These are phyloP conservation scores for Bisporella sp. DNA, from an alignment of 2,329 filamentous ascomycete species.

Conservation along the genomic window DNA sequence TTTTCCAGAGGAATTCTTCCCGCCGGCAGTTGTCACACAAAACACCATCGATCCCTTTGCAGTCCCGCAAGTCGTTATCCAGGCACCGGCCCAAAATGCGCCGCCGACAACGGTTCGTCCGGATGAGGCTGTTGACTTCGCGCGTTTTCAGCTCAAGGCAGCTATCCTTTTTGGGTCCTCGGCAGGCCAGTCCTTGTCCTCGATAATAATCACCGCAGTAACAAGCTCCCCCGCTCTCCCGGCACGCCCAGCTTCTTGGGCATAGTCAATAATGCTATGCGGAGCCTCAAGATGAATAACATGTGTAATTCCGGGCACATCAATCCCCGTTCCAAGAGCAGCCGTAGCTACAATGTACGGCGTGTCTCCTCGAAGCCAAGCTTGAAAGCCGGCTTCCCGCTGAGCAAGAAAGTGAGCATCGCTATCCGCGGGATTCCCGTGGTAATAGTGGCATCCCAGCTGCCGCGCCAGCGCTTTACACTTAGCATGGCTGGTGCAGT, in stretches of 20 bases:
- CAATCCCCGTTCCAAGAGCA: constrained; percentile 7
- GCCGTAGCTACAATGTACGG: constrained; percentile 4
- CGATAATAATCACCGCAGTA: not conserved
- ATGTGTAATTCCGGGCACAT: constrained; percentile 5
- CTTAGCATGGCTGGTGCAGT: constrained; percentile 1
- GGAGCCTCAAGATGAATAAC: constrained; percentile 6
- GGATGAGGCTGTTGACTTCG: not conserved
- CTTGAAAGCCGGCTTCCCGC: not conserved
- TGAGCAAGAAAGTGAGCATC: not conserved
- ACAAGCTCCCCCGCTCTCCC: constrained; percentile 5
- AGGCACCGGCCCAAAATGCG: not conserved
- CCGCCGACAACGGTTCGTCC: not conserved
- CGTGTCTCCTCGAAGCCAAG: constrained; percentile 1
- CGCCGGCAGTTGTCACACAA: not conserved
- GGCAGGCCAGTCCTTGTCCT: not conserved
- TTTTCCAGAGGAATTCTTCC: not conserved
- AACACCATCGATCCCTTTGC: not conserved
- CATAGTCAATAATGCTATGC: constrained; percentile 10
- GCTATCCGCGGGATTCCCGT: constrained; percentile 1
- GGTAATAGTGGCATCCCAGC: constrained; percentile 4
- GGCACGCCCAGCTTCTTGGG: constrained; percentile 7
- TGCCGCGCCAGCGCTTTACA: not conserved
- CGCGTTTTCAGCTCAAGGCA: not conserved
- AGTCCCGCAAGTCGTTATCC: not conserved
- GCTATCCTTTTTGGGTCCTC: not conserved